These are phyloP conservation scores for Paecilomyces fulvus DNA, from an alignment of 2,329 filamentous ascomycete genomes.

Conservation along the genomic window DNA sequence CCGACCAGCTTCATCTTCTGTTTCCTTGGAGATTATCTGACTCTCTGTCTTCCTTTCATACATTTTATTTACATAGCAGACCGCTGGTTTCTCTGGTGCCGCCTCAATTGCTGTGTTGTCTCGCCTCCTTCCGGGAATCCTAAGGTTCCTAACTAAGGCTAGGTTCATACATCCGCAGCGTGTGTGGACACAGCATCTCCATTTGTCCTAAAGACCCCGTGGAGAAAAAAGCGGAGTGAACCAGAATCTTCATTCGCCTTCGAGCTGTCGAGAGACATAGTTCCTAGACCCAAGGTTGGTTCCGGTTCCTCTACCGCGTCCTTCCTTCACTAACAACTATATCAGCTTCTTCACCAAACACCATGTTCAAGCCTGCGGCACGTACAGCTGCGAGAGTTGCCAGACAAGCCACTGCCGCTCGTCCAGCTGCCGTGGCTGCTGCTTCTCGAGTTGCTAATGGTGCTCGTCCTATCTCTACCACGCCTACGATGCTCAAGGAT, in stretches of 20 bases:
- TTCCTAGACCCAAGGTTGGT: not conserved
- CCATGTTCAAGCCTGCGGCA: slow-evolving; percentile 21
- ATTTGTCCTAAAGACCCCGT: not conserved
- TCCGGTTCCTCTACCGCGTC: not conserved
- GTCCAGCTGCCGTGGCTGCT: slow-evolving; percentile 12
- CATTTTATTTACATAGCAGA: not conserved
- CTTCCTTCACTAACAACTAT: not conserved
- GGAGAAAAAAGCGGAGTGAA: not conserved
- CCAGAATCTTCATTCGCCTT: not conserved
- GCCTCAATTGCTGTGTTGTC: not conserved
- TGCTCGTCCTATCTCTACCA: slow-evolving; percentile 22
- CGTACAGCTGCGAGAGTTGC: slow-evolving; percentile 19
- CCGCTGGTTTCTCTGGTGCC: not conserved
- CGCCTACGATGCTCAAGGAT: slow-evolving; percentile 15
- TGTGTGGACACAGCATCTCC: not conserved
- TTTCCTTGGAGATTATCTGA: not conserved
- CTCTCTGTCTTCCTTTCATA: not conserved
- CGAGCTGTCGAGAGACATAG: not conserved
- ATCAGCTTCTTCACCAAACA: slow-evolving; percentile 2
- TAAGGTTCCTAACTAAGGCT: not conserved
- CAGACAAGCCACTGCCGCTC: slow-evolving; percentile 7
- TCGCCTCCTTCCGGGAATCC: not conserved
- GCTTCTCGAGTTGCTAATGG: slow-evolving; percentile 9
- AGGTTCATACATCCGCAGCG: not conserved
- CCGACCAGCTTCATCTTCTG: not conserved